phyloP scores from a whole-genome alignment of 148 eudicot species.

The Heliamphora exappendiculata region DNA sequence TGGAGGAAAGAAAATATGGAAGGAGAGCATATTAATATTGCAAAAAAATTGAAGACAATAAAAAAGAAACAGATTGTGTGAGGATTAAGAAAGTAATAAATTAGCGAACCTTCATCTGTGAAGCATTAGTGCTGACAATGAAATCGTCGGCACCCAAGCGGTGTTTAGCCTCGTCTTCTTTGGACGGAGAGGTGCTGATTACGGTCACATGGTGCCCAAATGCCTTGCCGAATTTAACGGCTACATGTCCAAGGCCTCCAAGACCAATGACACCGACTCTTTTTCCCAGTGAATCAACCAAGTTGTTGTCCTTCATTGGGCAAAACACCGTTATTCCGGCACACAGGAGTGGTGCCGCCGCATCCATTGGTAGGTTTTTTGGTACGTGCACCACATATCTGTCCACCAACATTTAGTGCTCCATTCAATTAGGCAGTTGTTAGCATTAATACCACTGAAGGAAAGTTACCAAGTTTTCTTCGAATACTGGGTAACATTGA shows the following conservation, averaged over 20 bases:
- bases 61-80: too few relatives aligned
- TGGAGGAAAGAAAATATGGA: too few relatives aligned
- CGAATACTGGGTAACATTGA: too few relatives aligned
- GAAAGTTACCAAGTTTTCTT: too few relatives aligned
- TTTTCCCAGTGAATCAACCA: conserved; percentile 47
- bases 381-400: conserved; percentile 82
- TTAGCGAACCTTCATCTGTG: conserved; percentile 60
- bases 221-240: conserved; percentile 80
- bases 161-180: conserved; percentile 58
- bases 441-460: too few relatives aligned
- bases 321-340: conserved; percentile 77
- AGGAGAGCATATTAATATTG: too few relatives aligned
- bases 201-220: conserved; percentile 83
- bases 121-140: conserved; percentile 47
- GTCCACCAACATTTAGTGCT: too few relatives aligned
- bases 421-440: too few relatives aligned
- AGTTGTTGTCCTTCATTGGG: conserved; percentile 64
- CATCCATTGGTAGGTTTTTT: conserved; percentile 61
- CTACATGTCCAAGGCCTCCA: conserved; percentile 85
- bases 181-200: conserved; percentile 83
- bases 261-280: conserved; percentile 71
- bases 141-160: conserved; percentile 71
- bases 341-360: conserved; percentile 79
- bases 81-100: too few relatives aligned
- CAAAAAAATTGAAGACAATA: too few relatives aligned